Evolutionary conservation across 768 basidiomycete species (phyloP), one percentile per base, ranked within the genome.

Genomic region (Pulveroboletus sp.): DNA sequence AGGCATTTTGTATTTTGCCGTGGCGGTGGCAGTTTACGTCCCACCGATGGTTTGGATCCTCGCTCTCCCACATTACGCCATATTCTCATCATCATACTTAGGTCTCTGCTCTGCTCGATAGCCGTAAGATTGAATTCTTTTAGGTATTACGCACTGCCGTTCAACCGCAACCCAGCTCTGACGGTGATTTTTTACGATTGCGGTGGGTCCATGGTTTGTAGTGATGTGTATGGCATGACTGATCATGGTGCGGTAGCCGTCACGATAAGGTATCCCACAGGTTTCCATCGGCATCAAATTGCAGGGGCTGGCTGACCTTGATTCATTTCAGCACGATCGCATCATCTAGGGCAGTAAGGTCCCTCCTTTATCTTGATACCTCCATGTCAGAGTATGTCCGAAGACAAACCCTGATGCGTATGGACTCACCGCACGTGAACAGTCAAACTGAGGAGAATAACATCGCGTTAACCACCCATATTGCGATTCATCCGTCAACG

Each of bases 281-380:
- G 4, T 38, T 46, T 40, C 10, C 10, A 2, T 4, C 18, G 12
- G 26, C 10, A 9, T 37, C 24, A 6, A 21, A n/a, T 12, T 35
- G 5, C 14, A 24, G 32, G n/a, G 7, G 33, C 18, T n/a, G 1
- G 15, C 46, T 51, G 36, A 51, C 14, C 18, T n/a, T 37, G 35
- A 27, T n/a, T 21, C 17, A 30, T 43, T 50, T 8, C 35, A 56
- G 55, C 17, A 47, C 26, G 1, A 44, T 56, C 7, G 35, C 44
- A 14, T 59, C 58, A 2, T 51, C 47, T 18, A 59, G 53, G 36
- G 57, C 57, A 1, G 47, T 55, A 35, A 51, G 50, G 27, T 59
- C 52, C 2, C 37, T 56, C 14, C n/a, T 17, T 17, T 6, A 3
- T 3, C 40, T 52, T 8, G 30, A 43, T 8, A 9, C 33, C n/a